A percentile compares a stretch with the other conserved stretches of the same genome.
Conservation (phyloP, 805 yeast species). For the Starmerella bombicola region DNA sequence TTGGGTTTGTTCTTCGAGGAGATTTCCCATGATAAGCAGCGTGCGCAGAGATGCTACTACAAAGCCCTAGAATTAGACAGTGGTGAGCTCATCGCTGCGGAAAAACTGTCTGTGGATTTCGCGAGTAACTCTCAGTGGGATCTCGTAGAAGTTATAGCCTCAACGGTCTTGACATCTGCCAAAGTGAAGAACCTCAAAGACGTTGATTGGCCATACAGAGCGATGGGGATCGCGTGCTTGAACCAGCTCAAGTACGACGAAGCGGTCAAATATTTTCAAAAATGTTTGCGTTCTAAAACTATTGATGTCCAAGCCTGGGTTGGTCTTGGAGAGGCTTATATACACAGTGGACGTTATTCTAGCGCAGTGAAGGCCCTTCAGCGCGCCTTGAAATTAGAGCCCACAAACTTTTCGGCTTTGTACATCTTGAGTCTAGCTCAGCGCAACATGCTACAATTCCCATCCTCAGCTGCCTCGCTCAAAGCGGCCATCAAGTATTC, state of each 20-base stretch:
- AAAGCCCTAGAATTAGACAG: conserved; percentile 82
- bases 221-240: conserved; percentile 65
- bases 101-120: conserved; percentile 56
- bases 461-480: conserved; percentile 42
- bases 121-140: conserved; percentile 67
- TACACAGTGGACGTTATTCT: conserved; percentile 68
- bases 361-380: conserved; percentile 76
- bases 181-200: conserved; percentile 19
- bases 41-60: conserved; percentile 77
- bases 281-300: conserved; percentile 58
- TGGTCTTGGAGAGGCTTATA: conserved; percentile 94
- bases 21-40: conserved; percentile 42
- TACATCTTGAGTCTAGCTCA: conserved; percentile 58
- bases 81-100: conserved; percentile 63
- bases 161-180: conserved; percentile 52
- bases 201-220: conserved; percentile 71
- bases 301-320: conserved; percentile 74
- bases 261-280: conserved; percentile 83
- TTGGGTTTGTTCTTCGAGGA: conserved; percentile 63
- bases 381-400: conserved; percentile 45
- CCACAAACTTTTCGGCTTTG: conserved; percentile 46
- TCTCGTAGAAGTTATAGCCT: conserved; percentile 61
- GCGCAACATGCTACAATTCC: conserved; percentile 53
- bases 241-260: conserved; percentile 58
- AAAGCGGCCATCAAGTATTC: conserved; percentile 19